Base-by-base conservation (phyloP, 179 eudicot species). In the Dionaea muscipula region DNA sequence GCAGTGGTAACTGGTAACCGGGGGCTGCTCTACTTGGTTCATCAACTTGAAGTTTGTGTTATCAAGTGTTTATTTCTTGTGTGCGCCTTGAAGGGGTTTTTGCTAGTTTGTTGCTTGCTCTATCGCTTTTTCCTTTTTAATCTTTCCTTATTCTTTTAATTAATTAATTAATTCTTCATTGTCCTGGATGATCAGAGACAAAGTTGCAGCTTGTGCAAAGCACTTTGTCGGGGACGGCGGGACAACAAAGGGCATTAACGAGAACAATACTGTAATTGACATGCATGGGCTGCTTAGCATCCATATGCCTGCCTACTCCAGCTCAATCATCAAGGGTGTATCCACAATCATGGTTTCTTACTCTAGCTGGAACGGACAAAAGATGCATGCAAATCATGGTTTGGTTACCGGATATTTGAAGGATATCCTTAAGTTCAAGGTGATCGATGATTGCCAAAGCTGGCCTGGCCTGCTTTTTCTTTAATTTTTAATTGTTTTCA, bases 221-320 rank as follows among this genome's bases (percentile, higher is more conserved):
- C 78, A 74, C 60, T 74, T 66, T 67, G 78, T 74, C 21, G 78
- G 75, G 48, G 78, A 74, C 47, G 78, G 78, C 22, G 78, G 78
- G 44, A 74, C 78, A 45, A 62, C 72, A 31, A 67, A 51, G 22
- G 78, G 78, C 31, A 28, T 56, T 38, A 70, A 74, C 39, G 78
- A 74, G 57, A 37, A 43, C 26, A 63, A 74, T 56, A 70, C 78
- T 50, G 18, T 70, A 51, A 59, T 58, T n/a, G 69, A 70, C 58
- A 47, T 16, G 56, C 59, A 67, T 35, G 72, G 57, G 27, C 57
- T 74, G 64, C 72, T 70, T 59, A 67, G 78, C 69, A 70, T 74
- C 53, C 78, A 74, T 57, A 70, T 74, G 78, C 75, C 78, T 27
- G 75, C 78, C 9, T 74, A 74, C 54, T 26, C 50, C 27, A 63